These are phyloP conservation scores for Paralagenidium karlingii DNA, from an alignment of 352 stramenopile species.

Conservation along the genomic window DNA sequence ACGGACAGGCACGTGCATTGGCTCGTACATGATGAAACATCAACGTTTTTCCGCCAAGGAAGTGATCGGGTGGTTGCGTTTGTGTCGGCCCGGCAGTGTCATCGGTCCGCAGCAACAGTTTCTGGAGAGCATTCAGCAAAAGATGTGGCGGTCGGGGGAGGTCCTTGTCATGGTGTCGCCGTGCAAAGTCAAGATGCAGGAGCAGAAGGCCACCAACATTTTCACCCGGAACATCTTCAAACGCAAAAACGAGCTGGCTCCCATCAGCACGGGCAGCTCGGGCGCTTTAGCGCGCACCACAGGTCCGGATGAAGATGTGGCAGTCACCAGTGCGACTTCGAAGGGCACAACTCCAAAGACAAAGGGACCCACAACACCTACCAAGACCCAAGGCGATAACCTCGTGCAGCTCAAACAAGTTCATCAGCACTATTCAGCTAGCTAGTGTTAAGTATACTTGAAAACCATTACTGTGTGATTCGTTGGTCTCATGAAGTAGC, in stretches of 20 bases:
- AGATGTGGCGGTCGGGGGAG: conserved; percentile 59
- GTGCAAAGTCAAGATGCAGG: conserved; percentile 5
- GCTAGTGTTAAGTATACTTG: background rate
- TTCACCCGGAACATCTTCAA: conserved; percentile 5
- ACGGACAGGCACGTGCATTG: conserved; percentile 94
- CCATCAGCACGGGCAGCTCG: no score
- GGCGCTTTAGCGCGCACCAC: no score
- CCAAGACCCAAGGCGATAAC: conserved; percentile 16
- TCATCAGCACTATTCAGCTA: conserved; percentile 1
- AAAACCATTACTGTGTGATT: background rate
- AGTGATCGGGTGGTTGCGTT: conserved; percentile 87
- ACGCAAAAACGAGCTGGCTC: no score
- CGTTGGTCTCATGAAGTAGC: background rate
- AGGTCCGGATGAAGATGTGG: no score
- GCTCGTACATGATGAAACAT: conserved; percentile 96
- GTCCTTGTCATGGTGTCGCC: conserved; percentile 3
- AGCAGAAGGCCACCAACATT: conserved; percentile 2
- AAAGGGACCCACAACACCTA: no score
- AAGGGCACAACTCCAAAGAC: no score
- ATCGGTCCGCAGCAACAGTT: conserved; percentile 93
- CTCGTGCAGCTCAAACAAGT: conserved; percentile 16
- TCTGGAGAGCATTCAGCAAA: conserved; percentile 68
- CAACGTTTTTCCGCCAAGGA: conserved; percentile 86
- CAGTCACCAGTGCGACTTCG: no score
- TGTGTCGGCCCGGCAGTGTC: conserved; percentile 87